Conservation (phyloP, 495 filamentous ascomycete genomes). For the Aspergillus incahuasiensis region DNA sequence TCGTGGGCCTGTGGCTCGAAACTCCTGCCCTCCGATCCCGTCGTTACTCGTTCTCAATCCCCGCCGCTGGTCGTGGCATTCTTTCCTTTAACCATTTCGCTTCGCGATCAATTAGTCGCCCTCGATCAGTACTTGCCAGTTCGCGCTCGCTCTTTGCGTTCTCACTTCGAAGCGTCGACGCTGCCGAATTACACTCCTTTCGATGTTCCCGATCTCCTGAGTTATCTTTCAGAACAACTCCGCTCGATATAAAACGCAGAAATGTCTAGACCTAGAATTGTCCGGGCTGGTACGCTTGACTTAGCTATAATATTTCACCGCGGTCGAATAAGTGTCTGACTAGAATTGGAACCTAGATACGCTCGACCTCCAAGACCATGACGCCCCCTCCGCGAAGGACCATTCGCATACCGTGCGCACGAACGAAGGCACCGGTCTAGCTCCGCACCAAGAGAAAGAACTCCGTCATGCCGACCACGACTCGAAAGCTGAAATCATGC, state of each 20-base stretch:
- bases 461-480: slow-evolving; percentile 76
- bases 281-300: slow-evolving; percentile 64
- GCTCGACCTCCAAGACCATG: slow-evolving; percentile 85
- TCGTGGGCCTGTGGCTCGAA: slow-evolving; percentile 14
- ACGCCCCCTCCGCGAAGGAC: slow-evolving; percentile 77
- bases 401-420: slow-evolving; percentile 55
- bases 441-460: slow-evolving; percentile 80
- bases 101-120: slow-evolving; percentile 10
- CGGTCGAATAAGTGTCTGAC: background rate
- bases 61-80: slow-evolving; percentile 25
- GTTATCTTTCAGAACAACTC: slow-evolving; percentile 5
- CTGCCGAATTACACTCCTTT: slow-evolving; percentile 8
- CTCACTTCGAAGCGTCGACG: slow-evolving; percentile 2
- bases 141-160: slow-evolving; percentile 1
- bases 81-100: slow-evolving; percentile 13
- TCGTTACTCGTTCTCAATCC: slow-evolving; percentile 13
- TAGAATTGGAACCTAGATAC: slow-evolving; percentile 59
- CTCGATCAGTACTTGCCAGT: slow-evolving; percentile 9
- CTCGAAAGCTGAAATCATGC: slow-evolving; percentile 57
- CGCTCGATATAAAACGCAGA: slow-evolving; percentile 17
- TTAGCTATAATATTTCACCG: background rate
- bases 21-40: slow-evolving; percentile 2
- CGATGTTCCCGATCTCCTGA: slow-evolving; percentile 13
- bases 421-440: slow-evolving; percentile 54
- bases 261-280: slow-evolving; percentile 74